These are phyloP conservation scores for Davidsoniella virescens DNA, from an alignment of 2,329 filamentous ascomycete genomes.

Conservation along the genomic window DNA sequence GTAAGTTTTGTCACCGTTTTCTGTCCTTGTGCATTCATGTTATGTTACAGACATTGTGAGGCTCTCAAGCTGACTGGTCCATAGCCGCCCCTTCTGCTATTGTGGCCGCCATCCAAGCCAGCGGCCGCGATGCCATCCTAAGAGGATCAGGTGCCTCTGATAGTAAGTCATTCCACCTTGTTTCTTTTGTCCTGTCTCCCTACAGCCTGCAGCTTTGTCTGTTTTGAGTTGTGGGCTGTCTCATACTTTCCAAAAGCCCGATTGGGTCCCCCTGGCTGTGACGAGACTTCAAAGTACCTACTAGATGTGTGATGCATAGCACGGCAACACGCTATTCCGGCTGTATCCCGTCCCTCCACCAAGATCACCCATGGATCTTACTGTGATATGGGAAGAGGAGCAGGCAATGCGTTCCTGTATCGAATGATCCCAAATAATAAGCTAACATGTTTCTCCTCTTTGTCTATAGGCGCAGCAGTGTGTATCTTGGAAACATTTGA, in stretches of 20 bases:
- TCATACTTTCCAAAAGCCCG: no score
- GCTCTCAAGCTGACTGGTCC: conserved; percentile 2
- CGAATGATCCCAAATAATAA: neutral
- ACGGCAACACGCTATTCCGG: no score
- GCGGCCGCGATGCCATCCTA: conserved; percentile 84
- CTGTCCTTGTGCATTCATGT: neutral
- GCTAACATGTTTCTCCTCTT: neutral
- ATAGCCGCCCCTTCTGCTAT: conserved; percentile 73
- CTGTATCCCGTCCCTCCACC: no score
- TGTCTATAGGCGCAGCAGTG: conserved; percentile 54
- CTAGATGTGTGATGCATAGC: no score
- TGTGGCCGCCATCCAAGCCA: conserved; percentile 72
- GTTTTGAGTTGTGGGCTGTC: neutral
- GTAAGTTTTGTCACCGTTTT: conserved; percentile 25
- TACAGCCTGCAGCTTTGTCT: neutral
- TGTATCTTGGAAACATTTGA: conserved; percentile 80
- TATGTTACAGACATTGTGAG: neutral
- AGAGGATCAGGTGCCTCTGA: conserved; percentile 75
- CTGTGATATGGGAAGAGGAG: no score
- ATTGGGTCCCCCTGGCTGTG: no score
- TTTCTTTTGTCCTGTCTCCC: neutral
- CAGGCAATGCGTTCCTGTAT: no score
- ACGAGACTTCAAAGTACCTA: no score
- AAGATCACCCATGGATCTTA: no score
- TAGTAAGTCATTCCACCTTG: conserved; percentile 33